Evolutionary conservation across 345 rosid genomes (phyloP).

Genomic region (Acer campestre): DNA sequence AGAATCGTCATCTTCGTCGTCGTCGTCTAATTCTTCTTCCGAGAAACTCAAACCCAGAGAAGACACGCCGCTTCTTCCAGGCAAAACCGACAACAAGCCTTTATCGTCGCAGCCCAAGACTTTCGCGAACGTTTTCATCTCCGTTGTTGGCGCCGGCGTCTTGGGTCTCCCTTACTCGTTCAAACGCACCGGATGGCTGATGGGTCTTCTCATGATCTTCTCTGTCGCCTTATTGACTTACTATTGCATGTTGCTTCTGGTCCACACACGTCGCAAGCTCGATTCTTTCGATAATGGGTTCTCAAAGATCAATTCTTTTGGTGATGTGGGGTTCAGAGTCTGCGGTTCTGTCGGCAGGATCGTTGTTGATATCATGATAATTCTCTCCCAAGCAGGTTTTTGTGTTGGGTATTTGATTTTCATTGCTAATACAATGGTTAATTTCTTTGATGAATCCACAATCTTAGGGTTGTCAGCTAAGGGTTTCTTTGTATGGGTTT

Average conservation of each 20-base stretch:
- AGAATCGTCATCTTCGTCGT: slow-evolving; percentile 46
- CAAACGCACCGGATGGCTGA: slow-evolving; percentile 88
- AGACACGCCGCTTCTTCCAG: slow-evolving; percentile 73
- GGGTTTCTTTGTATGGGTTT: slow-evolving; percentile 65
- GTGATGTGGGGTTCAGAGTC: slow-evolving; percentile 78
- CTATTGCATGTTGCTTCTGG: slow-evolving; percentile 83
- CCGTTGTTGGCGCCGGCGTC: slow-evolving; percentile 87
- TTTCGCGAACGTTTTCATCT: slow-evolving; percentile 87
- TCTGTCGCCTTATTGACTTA: slow-evolving; percentile 57
- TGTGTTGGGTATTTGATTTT: slow-evolving; percentile 86
- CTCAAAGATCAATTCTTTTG: slow-evolving; percentile 63
- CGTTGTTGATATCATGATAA: slow-evolving; percentile 67
- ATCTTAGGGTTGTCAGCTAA: slow-evolving; percentile 55
- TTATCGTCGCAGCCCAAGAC: slow-evolving; percentile 74
- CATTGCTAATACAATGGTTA: slow-evolving; percentile 60
- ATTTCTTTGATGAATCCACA: slow-evolving; percentile 36
- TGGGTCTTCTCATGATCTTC: slow-evolving; percentile 64
- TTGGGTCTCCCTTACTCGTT: slow-evolving; percentile 88
- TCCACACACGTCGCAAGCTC: slow-evolving; percentile 75
- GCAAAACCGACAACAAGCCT: slow-evolving; percentile 18
- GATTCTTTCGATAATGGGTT: slow-evolving; percentile 41
- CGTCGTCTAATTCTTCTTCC: background rate
- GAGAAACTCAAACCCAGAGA: slow-evolving; percentile 39
- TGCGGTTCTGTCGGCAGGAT: slow-evolving; percentile 70
- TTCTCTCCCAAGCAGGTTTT: slow-evolving; percentile 78